These are phyloP conservation scores for Hypoxylon trugodes DNA, from an alignment of 495 filamentous ascomycete genomes.

Conservation along the genomic window DNA sequence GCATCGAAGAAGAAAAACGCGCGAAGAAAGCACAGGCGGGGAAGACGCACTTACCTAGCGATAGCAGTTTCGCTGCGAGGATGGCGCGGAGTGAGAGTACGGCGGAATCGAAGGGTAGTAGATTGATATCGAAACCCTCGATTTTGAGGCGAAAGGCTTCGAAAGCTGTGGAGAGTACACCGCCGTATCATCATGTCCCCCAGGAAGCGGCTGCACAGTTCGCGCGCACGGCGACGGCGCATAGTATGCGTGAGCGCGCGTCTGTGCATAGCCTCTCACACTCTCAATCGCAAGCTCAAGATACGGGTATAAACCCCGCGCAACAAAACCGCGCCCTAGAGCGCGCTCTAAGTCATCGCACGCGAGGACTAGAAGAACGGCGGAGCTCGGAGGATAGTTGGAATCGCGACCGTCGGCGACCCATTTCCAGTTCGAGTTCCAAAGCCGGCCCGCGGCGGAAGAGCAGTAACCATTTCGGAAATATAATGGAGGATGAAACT, in stretches of 20 bases:
- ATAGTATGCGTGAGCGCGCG: slow-evolving; percentile 45
- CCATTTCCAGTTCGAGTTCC: slow-evolving; percentile 3
- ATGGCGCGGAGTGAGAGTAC: slow-evolving; percentile 19
- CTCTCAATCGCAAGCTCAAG: slow-evolving; percentile 47
- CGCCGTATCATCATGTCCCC: slow-evolving; percentile 49
- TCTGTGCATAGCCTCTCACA: slow-evolving; percentile 52
- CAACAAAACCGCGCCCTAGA: slow-evolving; percentile 37
- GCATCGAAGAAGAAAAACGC: slow-evolving; percentile 11
- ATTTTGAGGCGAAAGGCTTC: slow-evolving; percentile 29
- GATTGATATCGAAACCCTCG: slow-evolving; percentile 31
- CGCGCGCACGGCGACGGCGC: slow-evolving; percentile 54
- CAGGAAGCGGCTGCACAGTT: slow-evolving; percentile 59
- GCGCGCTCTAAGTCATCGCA: slow-evolving; percentile 24
- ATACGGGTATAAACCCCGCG: slow-evolving; percentile 10
- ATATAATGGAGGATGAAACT: slow-evolving; percentile 23
- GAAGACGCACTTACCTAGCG: slow-evolving; percentile 13
- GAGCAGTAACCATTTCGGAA: slow-evolving; percentile 24
- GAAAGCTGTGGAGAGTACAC: not conserved
- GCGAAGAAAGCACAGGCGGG: slow-evolving; percentile 6
- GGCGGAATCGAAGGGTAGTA: slow-evolving; percentile 5
- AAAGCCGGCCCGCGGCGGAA: not conserved
- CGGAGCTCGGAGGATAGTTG: slow-evolving; percentile 1
- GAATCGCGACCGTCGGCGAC: slow-evolving; percentile 4
- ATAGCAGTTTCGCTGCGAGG: slow-evolving; percentile 28
- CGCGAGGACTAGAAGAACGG: not conserved